Conservation (phyloP, 2,329 filamentous ascomycete species). For the Hypoxylon sp. region DNA sequence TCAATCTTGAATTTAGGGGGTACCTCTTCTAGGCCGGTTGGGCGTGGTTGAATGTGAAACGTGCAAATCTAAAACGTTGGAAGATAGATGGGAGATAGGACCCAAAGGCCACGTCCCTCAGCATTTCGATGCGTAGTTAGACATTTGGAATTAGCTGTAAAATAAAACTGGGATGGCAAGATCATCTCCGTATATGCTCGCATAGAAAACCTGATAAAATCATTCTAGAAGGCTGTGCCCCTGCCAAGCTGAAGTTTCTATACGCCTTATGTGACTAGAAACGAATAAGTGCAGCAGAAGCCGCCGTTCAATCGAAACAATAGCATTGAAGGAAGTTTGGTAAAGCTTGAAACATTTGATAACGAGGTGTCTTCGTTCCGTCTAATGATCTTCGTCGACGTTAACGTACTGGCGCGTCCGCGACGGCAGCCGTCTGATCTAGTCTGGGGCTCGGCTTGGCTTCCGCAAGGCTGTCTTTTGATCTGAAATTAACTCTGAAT, state of each 20-base stretch:
- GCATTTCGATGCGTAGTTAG: background rate
- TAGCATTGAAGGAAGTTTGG: background rate
- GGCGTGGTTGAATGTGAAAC: background rate
- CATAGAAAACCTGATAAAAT: background rate
- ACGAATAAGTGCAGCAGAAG: background rate
- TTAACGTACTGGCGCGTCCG: conserved; percentile 21
- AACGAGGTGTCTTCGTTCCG: conserved; percentile 30
- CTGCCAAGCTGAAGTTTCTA: background rate
- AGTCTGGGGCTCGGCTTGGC: conserved; percentile 18
- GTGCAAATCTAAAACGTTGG: background rate
- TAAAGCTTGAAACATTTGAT: conserved; percentile 28
- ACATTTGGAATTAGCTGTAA: no score
- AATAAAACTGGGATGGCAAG: background rate
- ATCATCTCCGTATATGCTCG: background rate
- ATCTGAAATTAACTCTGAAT: conserved; percentile 6
- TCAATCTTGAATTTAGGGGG: background rate
- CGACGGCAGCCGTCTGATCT: conserved; percentile 28
- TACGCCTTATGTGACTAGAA: background rate
- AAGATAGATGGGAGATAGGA: background rate
- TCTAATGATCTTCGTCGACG: conserved; percentile 21
- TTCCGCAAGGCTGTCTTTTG: conserved; percentile 14
- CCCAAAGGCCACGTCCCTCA: background rate
- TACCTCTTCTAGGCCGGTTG: background rate
- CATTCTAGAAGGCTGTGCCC: background rate
- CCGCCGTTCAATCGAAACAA: background rate